A percentile compares a stretch with the other conserved stretches of the same genome.
Conservation (phyloP, 306 rosid species). For the Quercus mongolica region DNA sequence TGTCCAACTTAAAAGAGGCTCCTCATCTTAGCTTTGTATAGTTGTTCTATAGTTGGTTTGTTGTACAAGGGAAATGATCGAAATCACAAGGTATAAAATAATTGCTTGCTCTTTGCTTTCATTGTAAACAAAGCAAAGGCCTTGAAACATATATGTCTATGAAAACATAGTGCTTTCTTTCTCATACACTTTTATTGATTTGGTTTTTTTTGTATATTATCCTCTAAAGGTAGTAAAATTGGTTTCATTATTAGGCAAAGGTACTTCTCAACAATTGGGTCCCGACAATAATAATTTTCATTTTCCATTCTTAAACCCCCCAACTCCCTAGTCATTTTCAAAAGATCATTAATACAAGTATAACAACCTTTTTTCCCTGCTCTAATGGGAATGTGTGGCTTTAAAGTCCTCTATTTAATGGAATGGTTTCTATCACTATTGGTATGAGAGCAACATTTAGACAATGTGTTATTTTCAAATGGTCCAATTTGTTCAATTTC, state of each 20-base stretch:
- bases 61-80: conserved; percentile 24
- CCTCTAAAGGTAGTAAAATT: neutral
- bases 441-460: no score
- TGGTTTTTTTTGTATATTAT: conserved; percentile 4
- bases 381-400: no score
- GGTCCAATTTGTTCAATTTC: neutral
- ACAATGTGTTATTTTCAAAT: neutral
- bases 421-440: no score
- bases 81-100: conserved; percentile 1
- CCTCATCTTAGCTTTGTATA: neutral
- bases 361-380: no score
- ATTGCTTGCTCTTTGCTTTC: conserved; percentile 28
- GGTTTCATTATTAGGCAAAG: neutral
- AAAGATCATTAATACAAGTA: no score
- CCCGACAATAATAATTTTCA: no score
- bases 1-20: no score
- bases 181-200: neutral
- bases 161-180: conserved; percentile 13
- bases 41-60: conserved; percentile 10
- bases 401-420: no score
- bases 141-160: neutral
- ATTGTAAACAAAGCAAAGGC: conserved; percentile 46
- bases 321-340: no score
- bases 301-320: no score
- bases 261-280: neutral